Conservation (phyloP, 371 early-diverging fungal species). For the Mucor irregularis region DNA sequence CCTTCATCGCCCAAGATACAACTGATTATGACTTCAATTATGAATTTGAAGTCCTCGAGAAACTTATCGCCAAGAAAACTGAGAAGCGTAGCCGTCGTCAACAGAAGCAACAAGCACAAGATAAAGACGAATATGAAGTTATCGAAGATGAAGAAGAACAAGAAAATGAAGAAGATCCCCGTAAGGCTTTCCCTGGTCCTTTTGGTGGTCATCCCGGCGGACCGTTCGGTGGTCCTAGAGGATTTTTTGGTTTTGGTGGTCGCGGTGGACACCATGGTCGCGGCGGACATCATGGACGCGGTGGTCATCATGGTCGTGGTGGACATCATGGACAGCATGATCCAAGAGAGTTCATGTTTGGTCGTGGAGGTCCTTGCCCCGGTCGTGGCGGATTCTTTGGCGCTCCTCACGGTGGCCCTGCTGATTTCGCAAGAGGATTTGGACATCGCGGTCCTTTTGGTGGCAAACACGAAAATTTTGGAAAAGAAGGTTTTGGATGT, state of each 20-base stretch:
- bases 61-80: not conserved
- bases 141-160: not conserved
- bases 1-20: not conserved
- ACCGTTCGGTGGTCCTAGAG: not conserved
- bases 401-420: too few species aligned
- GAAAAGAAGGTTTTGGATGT: not conserved
- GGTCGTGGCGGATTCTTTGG: not conserved
- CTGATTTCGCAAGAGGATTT: too few species aligned
- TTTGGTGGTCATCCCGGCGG: not conserved
- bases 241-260: not conserved
- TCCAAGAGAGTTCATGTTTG: not conserved
- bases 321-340: not conserved
- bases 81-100: not conserved
- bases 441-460: not conserved
- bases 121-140: too few species aligned
- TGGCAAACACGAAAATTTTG: not conserved
- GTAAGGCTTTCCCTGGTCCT: not conserved
- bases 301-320: not conserved
- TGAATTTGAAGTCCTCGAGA: constrained; percentile 4
- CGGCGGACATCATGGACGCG: not conserved
- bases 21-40: constrained; percentile 1
- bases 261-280: not conserved
- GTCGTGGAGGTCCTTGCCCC: not conserved
- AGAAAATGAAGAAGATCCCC: not conserved
- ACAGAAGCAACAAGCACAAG: too few species aligned